Evolutionary conservation across 83 land plant genomes (phyloP), one percentile per base, ranked within the genome.

Genomic region (Picea mariana): DNA sequence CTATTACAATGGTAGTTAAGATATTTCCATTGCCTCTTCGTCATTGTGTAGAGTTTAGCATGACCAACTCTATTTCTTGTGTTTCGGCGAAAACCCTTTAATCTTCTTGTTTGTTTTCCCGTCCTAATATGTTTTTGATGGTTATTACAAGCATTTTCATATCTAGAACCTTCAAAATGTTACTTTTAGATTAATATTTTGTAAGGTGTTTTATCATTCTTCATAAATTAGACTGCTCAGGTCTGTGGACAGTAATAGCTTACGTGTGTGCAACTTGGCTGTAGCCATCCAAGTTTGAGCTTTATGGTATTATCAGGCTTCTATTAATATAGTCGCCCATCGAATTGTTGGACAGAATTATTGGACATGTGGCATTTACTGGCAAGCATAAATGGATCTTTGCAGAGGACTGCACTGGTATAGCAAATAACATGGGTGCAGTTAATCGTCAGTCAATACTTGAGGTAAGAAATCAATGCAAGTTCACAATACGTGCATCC

Each of bases 351-450:
- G 34, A 82, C 83, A 77, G 79, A 6, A 77, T 77, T 55, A 77
- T 77, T 77, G 79, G 79, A 55, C 79, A 23, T 52, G 79, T 77
- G n/a, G 79, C 79, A 55, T 77, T 20, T 27, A 52, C 67, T 9
- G 62, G 63, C 67, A 77, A 77, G 79, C 79, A 77, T 60, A 44
- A 77, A 7, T 77, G 79, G 79, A 60, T 77, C 66, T n/a, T 52
- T 77, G 79, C 16, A 77, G 62, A 60, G 21, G 42, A 55, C 17
- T 24, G 66, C 18, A n/a, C n/a, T 69, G 44, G 0, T 69, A 24
- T 77, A 52, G 31, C 38, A 24, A 59, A 77, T 52, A 7, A 31
- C 23, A 13, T 7, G 5, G 83, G 69, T 9, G 24, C 5, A 16
- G 20, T 44, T 64, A 73, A 42, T 12, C 80, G 68, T 40, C 62